Evolutionary conservation across 345 rosid species (phyloP).

Genomic region (Stellera chamaejasme): DNA sequence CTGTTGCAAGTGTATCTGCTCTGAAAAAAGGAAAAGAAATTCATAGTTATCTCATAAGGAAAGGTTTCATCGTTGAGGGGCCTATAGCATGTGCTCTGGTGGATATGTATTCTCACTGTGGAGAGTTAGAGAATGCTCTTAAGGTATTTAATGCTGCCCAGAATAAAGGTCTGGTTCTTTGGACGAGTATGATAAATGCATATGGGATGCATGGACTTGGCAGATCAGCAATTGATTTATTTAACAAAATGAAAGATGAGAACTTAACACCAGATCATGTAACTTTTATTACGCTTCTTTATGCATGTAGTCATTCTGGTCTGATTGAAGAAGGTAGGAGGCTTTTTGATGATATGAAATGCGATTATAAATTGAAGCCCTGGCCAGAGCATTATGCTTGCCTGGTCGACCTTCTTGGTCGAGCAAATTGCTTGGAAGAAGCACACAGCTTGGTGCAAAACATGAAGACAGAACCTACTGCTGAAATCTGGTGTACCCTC

Average conservation of each 20-base stretch:
- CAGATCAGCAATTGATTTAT: conserved; percentile 49
- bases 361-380: conserved; percentile 56
- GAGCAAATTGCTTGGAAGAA: conserved; percentile 59
- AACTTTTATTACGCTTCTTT: conserved; percentile 63
- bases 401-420: conserved; percentile 82
- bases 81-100: conserved; percentile 50
- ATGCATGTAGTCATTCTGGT: conserved; percentile 89
- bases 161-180: conserved; percentile 40
- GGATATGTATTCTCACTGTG: conserved; percentile 83
- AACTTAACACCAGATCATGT: conserved; percentile 57
- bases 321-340: conserved; percentile 56
- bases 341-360: conserved; percentile 50
- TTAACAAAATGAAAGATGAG: conserved; percentile 38
- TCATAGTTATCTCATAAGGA: conserved; percentile 54
- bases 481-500: conserved; percentile 89
- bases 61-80: conserved; percentile 47
- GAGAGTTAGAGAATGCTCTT: conserved; percentile 45
- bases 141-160: conserved; percentile 35
- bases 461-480: conserved; percentile 55
- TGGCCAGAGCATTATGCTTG: conserved; percentile 87
- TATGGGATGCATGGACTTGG: conserved; percentile 83
- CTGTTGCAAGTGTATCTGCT: conserved; percentile 54
- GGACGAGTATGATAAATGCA: conserved; percentile 81
- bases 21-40: conserved; percentile 71
- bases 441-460: conserved; percentile 56